Conservation (phyloP, 495 filamentous ascomycete species). For the Neurospora sp. region DNA sequence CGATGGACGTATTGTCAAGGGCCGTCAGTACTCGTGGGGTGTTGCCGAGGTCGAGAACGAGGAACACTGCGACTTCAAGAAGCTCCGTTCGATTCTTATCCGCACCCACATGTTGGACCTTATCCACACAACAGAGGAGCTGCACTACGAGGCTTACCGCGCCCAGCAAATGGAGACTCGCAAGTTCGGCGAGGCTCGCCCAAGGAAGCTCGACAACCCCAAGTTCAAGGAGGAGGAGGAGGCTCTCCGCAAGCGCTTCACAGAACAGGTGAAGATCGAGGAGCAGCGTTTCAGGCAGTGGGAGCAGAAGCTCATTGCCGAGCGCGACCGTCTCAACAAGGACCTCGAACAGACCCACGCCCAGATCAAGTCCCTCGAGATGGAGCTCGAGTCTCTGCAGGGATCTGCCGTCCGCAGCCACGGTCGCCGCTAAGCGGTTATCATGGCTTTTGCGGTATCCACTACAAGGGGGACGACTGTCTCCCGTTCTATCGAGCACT, state of each 20-base stretch:
- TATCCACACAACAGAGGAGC: conserved; percentile 98
- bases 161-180: conserved; percentile 99
- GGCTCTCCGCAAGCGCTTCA: conserved; percentile 94
- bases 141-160: conserved; percentile 97
- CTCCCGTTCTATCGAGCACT: not conserved
- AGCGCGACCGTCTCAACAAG: conserved; percentile 98
- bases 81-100: conserved; percentile 95
- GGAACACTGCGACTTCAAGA: conserved; percentile 99
- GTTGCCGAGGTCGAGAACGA: conserved; percentile 99
- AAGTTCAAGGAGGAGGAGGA: conserved; percentile 99
- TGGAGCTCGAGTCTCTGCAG: conserved; percentile 87
- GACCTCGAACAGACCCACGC: conserved; percentile 95
- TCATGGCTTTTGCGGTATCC: not conserved
- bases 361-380: conserved; percentile 91
- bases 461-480: not conserved
- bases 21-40: conserved; percentile 97
- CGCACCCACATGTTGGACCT: conserved; percentile 99
- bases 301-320: conserved; percentile 98
- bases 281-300: conserved; percentile 97
- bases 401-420: conserved; percentile 87
- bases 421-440: conserved; percentile 68
- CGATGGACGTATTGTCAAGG: conserved; percentile 94
- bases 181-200: conserved; percentile 96
- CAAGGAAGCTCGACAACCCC: conserved; percentile 96
- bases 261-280: conserved; percentile 99